Base-by-base conservation (phyloP, 192 early-diverging fungal species). In the Backusella mclennaniae region DNA sequence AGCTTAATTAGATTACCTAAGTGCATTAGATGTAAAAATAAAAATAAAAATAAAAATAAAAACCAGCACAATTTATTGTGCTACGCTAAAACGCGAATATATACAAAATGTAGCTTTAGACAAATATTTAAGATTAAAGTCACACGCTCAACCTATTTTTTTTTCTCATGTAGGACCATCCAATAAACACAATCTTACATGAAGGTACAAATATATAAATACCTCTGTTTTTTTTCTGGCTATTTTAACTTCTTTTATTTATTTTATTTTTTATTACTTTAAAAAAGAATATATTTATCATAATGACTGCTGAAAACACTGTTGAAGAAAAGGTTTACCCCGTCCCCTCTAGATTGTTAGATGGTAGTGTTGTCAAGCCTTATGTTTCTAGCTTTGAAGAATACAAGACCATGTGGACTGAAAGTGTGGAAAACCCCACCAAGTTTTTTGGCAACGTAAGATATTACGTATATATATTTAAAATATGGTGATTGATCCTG, bases 371-470 rank as follows among this genome's bases (percentile, higher is more conserved):
- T 78, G 90, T 89, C 31, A 88, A 85, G 77, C 95, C 96, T 71
- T 90, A 90, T 82, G 84, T 96, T 77, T 79, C 87, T 63, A 89
- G 89, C 66, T 84, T 90, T 80, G 92, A 92, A 71, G 79, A 95
- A 82, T 99, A 99, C 90, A 82, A 92, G 84, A 76, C 87, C 35
- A 76, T 95, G 83, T 93, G 95, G 85, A 87, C 92, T 76, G 87
- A 95, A 81, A 93, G 91, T 81, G 87, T 98, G 76, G 80, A 89
- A 56, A 82, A 96, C 73, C 95, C 96, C 59, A 80, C 86, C n/a
- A 85, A 85, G 63, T 97, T 97, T 85, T 98, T 92, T 85, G 91
- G 92, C 77, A 91, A 93, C 84, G 92, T 93, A 84, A 69, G 76
- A 73, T 3, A 21, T 14, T 44, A 44, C 15, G 17, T 41, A 7